Base-by-base conservation (phyloP, 495 filamentous ascomycete species). In the Elasticomyces elasticus region DNA sequence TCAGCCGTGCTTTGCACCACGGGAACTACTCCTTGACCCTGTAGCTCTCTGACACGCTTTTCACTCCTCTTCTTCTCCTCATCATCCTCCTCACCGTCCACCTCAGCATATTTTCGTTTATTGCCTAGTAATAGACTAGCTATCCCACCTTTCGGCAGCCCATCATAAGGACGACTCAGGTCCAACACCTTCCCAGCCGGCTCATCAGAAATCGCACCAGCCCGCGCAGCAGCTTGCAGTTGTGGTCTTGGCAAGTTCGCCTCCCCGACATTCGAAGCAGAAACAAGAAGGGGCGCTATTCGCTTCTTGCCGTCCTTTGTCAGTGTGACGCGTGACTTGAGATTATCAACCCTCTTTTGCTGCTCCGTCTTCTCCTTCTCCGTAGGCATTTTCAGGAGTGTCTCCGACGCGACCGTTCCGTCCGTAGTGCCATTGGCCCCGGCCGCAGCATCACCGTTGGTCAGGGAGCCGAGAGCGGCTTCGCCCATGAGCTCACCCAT, bases 401-500 rank as follows among this genome's bases (percentile, higher is more conserved):
- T 37, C 31, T n/a, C n/a, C n/a, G n/a, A n/a, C n/a, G n/a, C n/a
- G n/a, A n/a, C n/a, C n/a, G n/a, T n/a, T n/a, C 55, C 58, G 25
- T 63, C 59, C 28, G 61, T 56, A 15, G 23, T 27, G 45, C 45
- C 45, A 17, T 49, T 49, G 24, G 27, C 31, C 20, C 48, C 56
- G 1, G 58, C 61, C 13, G 52, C 43, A 11, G 56, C 60, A 25
- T 61, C 35, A 40, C 66, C 70, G 38, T 70, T 69, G 5, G 49
- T 40, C 17, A 41, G 7, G 5, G 49, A 51, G 9, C 42, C 55
- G 10, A 10, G 30, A n/a, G 60, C 50, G 15, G 50, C 62, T 55
- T 95, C 94, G 30, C 92, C 92, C 94, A 98, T 98, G 49, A 98
- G 68, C 20, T 89, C 90, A 13, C 92, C 94, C 92, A 99, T 99